Evolutionary conservation across 495 filamentous ascomycete genomes (phyloP).

Genomic region (Letharia lupina): DNA sequence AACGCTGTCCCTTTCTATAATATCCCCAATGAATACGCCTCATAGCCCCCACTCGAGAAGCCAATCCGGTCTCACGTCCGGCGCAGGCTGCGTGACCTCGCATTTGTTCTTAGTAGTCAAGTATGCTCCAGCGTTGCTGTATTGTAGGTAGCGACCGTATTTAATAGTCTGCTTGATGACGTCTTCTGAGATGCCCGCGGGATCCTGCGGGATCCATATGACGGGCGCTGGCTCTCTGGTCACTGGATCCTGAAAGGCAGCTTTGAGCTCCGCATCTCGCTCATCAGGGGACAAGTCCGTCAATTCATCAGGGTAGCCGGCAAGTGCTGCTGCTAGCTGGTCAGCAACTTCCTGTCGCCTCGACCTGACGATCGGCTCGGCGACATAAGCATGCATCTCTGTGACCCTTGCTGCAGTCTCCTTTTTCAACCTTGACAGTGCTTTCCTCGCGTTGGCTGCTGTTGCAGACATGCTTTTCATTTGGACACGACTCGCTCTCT

Average conservation of each 20-base stretch:
- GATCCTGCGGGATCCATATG: constrained; percentile 93
- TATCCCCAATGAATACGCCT: background rate
- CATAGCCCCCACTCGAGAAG: constrained; percentile 24
- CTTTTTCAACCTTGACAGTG: constrained; percentile 27
- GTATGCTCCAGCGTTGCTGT: constrained; percentile 82
- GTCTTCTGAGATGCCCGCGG: constrained; percentile 80
- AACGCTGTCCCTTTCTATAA: background rate
- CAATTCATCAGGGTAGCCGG: constrained; percentile 78
- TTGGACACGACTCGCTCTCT: constrained; percentile 25
- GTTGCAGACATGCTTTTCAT: constrained; percentile 24
- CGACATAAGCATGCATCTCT: constrained; percentile 42
- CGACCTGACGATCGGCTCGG: constrained; percentile 24
- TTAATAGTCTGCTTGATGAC: constrained; percentile 67
- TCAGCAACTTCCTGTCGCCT: constrained; percentile 22
- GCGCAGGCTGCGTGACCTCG: constrained; percentile 26
- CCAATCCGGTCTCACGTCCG: constrained; percentile 26
- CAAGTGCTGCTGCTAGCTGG: constrained; percentile 24
- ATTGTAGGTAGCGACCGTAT: constrained; percentile 77
- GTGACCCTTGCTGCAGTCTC: constrained; percentile 48
- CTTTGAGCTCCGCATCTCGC: constrained; percentile 76
- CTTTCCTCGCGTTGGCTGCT: constrained; percentile 19
- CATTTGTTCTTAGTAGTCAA: constrained; percentile 65
- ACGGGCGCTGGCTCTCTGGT: constrained; percentile 75
- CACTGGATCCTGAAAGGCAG: constrained; percentile 89
- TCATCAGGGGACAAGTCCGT: constrained; percentile 89